Evolutionary conservation across 306 rosid genomes (phyloP).

Genomic region (Vigna trinervia): DNA sequence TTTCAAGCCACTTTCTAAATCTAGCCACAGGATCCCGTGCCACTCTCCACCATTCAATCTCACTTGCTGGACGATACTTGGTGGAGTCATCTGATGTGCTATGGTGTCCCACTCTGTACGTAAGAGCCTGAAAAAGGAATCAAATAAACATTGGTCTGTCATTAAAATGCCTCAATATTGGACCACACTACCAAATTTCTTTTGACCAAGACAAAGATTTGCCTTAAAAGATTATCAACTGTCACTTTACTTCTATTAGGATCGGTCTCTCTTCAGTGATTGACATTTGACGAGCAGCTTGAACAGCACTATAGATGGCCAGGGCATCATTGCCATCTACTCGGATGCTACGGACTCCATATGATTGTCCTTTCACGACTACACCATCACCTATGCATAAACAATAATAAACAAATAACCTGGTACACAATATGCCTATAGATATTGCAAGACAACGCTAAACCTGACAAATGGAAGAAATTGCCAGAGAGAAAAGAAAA

Average conservation of each 20-base stretch:
- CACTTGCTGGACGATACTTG: constrained; percentile 77
- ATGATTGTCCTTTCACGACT: constrained; percentile 82
- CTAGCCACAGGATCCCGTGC: constrained; percentile 77
- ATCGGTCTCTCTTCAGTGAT: constrained; percentile 75
- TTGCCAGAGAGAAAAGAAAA: constrained; percentile 19
- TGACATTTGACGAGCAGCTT: constrained; percentile 86
- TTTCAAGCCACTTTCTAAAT: constrained; percentile 92
- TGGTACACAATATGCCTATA: constrained; percentile 35
- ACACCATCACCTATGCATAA: constrained; percentile 80
- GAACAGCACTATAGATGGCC: constrained; percentile 79
- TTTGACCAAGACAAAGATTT: constrained; percentile 3
- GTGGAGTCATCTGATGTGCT: constrained; percentile 98
- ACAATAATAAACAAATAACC: constrained; percentile 36
- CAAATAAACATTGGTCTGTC: constrained; percentile 34
- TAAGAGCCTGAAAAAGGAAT: constrained; percentile 67
- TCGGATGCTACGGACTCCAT: constrained; percentile 85
- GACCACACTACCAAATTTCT: constrained; percentile 8
- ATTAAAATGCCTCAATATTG: constrained; percentile 29
- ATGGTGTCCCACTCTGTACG: constrained; percentile 96
- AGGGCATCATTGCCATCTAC: constrained; percentile 95
- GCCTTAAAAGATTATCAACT: constrained; percentile 11
- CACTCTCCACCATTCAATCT: constrained; percentile 84
- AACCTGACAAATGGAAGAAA: constrained; percentile 28
- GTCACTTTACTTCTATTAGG: constrained; percentile 74
- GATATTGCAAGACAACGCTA: constrained; percentile 33